Base-by-base conservation (phyloP, 129 eudicot species). In the Lonicera japonica region DNA sequence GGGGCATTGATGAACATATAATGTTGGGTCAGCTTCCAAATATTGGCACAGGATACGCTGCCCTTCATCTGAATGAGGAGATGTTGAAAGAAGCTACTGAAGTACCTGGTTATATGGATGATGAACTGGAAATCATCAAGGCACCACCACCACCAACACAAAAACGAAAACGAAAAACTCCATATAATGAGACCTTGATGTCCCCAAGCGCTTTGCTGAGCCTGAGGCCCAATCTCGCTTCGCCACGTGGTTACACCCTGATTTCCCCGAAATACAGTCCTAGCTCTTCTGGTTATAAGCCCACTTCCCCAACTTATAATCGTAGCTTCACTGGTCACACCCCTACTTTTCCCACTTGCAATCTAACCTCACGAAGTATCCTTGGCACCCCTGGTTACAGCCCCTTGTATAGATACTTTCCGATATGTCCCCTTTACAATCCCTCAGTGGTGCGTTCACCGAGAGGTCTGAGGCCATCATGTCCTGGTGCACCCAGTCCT, bases 1-100 rank as follows among this genome's bases (percentile, higher is more conserved):
- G 76, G 54, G 86, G 86, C 20, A 82, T 81, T 11, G 68, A 82
- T 18, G 86, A 81, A 50, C 76, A 81, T 25, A 81, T 81, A 18
- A 81, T 81, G 79, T 56, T 81, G 43, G 86, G 86, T 21, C 82
- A 81, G 79, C 82, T 81, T 38, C 82, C 86, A 39, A 82, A 82
- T 0, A 81, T 81, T 55, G 86, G 86, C 60, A 81, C 86, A 2
- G 86, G 86, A 38, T 79, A 71, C 41, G 76, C 80, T 56, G 59
- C 77, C 12, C 60, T 81, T 66, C 68, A 60, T 14, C 71, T 81
- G 23, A 81, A 81, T 40, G 86, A 81, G 66, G 77, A 76, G 54
- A 81, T 81, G 86, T 22, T 81, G 54, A 72, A 65, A 25, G 79
- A 81, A 54, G 86, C 86, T 21, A 69, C 76, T 47, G 86, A 81